Percentiles rank a stretch among this genome's conserved stretches.
Evolutionary conservation across 208 protist species (phyloP).

Genomic region (Trypanosomatidae sp.): DNA sequence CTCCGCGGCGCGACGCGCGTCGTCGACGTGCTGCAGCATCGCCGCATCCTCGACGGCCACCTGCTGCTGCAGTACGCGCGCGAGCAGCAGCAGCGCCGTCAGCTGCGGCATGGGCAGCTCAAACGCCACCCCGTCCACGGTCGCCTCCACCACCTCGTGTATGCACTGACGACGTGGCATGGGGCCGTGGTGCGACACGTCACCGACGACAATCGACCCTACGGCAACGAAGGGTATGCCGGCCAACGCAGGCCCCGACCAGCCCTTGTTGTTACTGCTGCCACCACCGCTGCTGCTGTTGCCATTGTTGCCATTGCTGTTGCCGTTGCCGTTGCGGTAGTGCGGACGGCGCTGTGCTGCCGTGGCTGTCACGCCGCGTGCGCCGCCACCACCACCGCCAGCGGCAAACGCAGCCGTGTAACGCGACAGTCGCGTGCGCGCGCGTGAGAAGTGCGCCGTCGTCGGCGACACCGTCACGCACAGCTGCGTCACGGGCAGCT

Average conservation of each 20-base stretch:
- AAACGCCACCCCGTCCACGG: conserved; percentile 34
- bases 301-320: not conserved
- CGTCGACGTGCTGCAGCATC: conserved; percentile 34
- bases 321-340: not conserved
- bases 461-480: conserved; percentile 40
- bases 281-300: not conserved
- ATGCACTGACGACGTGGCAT: conserved; percentile 58
- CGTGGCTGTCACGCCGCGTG: conserved; percentile 4
- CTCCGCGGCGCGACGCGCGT: conserved; percentile 34
- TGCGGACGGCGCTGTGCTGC: not conserved
- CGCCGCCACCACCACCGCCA: too few relatives aligned
- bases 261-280: not conserved
- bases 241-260: not conserved
- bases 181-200: conserved; percentile 60
- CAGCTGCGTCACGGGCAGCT: conserved; percentile 43
- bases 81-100: conserved; percentile 22
- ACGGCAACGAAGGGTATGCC: conserved; percentile 20
- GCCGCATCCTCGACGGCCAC: conserved; percentile 35
- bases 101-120: conserved; percentile 42
- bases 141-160: conserved; percentile 44
- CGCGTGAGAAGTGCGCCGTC: conserved; percentile 17
- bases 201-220: conserved; percentile 29
- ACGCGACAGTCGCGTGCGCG: conserved; percentile 2
- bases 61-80: conserved; percentile 22
- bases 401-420: conserved; percentile 6